phyloP scores from a whole-genome alignment of 768 basidiomycete genomes.

The Phylloporus scabripes region DNA sequence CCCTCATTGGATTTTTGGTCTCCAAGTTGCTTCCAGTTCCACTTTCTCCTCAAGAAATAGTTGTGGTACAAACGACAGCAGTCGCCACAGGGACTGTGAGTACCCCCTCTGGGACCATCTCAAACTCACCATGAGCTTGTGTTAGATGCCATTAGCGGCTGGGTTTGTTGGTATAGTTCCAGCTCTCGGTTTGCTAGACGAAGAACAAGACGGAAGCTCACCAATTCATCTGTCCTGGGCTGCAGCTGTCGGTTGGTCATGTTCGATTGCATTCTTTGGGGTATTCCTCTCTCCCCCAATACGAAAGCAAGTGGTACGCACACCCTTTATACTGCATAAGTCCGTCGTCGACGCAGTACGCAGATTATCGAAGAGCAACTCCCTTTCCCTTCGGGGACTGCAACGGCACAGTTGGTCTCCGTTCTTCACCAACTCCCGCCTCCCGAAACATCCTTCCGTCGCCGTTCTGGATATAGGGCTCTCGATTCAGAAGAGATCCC shows the following conservation, averaged over 20 bases:
- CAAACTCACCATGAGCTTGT: not conserved
- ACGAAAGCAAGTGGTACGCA: slow-evolving; percentile 84
- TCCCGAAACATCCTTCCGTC: slow-evolving; percentile 52
- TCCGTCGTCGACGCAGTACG: slow-evolving; percentile 2
- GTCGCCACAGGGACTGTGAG: slow-evolving; percentile 79
- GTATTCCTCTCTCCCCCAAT: slow-evolving; percentile 96
- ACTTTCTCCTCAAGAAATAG: slow-evolving; percentile 86
- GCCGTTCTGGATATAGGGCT: slow-evolving; percentile 51
- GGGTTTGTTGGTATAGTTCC: slow-evolving; percentile 92
- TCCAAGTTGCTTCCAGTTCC: slow-evolving; percentile 68
- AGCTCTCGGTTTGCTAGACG: slow-evolving; percentile 74
- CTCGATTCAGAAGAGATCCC: slow-evolving; percentile 32
- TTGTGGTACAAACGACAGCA: slow-evolving; percentile 92
- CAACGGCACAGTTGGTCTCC: slow-evolving; percentile 91
- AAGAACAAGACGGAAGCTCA: slow-evolving; percentile 66
- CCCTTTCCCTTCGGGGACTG: slow-evolving; percentile 91
- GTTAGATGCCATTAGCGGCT: slow-evolving; percentile 76
- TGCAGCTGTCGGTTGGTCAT: slow-evolving; percentile 79
- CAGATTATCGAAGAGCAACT: slow-evolving; percentile 94
- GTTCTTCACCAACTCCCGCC: slow-evolving; percentile 77
- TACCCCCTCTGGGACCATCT: not conserved
- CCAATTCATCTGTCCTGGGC: slow-evolving; percentile 73
- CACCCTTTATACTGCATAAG: not conserved
- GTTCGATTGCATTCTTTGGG: slow-evolving; percentile 93
- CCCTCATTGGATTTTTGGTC: slow-evolving; percentile 84